Conservation (phyloP, 257 asterid species). For the Scutellaria galericulata region DNA sequence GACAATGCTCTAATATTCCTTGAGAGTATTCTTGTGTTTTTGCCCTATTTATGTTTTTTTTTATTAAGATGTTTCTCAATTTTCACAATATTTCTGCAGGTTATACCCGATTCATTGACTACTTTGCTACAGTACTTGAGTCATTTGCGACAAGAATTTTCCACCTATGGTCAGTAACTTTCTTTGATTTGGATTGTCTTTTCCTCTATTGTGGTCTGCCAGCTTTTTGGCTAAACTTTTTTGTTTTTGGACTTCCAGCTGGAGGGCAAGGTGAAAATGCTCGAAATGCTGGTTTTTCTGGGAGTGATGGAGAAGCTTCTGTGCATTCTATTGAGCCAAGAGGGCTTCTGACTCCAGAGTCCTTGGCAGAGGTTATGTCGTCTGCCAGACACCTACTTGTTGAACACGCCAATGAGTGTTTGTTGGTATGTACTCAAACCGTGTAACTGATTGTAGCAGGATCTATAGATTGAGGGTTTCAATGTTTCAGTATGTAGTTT, state of each 20-base stretch:
- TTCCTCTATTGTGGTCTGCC: background rate
- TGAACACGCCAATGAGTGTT: slow-evolving; percentile 73
- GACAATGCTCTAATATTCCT: slow-evolving; percentile 12
- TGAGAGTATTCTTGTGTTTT: slow-evolving; percentile 15
- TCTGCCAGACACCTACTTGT: slow-evolving; percentile 64
- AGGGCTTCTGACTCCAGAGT: slow-evolving; percentile 85
- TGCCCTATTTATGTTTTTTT: slow-evolving; percentile 17
- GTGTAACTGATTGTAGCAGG: slow-evolving; percentile 25
- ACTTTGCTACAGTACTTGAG: slow-evolving; percentile 72
- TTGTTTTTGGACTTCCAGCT: slow-evolving; percentile 43
- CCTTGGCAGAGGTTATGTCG: slow-evolving; percentile 72
- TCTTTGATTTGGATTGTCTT: slow-evolving; percentile 22
- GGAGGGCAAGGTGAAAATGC: slow-evolving; percentile 53
- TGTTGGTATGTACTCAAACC: slow-evolving; percentile 65
- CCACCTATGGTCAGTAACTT: slow-evolving; percentile 58
- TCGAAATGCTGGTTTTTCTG: slow-evolving; percentile 50
- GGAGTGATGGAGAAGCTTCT: slow-evolving; percentile 48
- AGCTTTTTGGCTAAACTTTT: slow-evolving; percentile 16
- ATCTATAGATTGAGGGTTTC: slow-evolving; percentile 15
- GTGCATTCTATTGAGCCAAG: slow-evolving; percentile 49
- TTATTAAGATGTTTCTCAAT: slow-evolving; percentile 21
- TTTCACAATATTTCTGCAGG: slow-evolving; percentile 50
- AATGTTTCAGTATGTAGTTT: background rate
- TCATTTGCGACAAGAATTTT: slow-evolving; percentile 80
- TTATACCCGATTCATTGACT: slow-evolving; percentile 77